Evolutionary conservation across 2,329 filamentous ascomycete species (phyloP).

Genomic region (Penicillium psychrosexuale): DNA sequence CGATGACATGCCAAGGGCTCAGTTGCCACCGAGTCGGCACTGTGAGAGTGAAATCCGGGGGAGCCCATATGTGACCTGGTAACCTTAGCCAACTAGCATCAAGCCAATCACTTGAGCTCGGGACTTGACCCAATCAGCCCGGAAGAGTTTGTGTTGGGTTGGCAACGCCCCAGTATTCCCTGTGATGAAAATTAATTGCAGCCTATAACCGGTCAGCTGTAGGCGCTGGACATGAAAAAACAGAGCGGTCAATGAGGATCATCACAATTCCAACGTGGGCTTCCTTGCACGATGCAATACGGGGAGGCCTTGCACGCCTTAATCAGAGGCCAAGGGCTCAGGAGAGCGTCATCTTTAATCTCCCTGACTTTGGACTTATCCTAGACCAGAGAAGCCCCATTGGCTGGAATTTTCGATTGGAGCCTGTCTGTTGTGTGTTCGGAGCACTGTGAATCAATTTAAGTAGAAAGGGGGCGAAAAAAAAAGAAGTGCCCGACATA

Average conservation of each 20-base stretch:
- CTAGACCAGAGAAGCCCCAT: background rate
- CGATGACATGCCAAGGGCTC: background rate
- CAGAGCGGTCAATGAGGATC: conserved; percentile 1
- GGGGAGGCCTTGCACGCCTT: background rate
- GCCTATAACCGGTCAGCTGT: background rate
- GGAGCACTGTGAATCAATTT: background rate
- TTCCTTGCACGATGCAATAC: conserved; percentile 2
- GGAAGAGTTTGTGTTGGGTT: background rate
- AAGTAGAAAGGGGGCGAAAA: background rate
- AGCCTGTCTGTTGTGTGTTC: background rate
- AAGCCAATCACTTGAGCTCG: conserved; percentile 11
- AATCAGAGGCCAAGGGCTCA: background rate
- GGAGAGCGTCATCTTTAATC: conserved; percentile 3
- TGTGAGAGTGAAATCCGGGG: conserved; percentile 9
- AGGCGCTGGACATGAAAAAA: background rate
- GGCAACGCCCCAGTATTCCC: background rate
- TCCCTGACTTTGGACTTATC: background rate
- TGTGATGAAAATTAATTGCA: background rate
- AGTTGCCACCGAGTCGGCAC: background rate
- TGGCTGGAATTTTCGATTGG: conserved; percentile 1
- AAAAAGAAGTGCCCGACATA: conserved; percentile 4
- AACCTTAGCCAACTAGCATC: background rate
- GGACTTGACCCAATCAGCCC: conserved; percentile 9
- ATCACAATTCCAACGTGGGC: background rate
- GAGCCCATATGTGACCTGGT: conserved; percentile 3